Conservation (phyloP, 2,329 filamentous ascomycete species). For the Lojkania enalia region DNA sequence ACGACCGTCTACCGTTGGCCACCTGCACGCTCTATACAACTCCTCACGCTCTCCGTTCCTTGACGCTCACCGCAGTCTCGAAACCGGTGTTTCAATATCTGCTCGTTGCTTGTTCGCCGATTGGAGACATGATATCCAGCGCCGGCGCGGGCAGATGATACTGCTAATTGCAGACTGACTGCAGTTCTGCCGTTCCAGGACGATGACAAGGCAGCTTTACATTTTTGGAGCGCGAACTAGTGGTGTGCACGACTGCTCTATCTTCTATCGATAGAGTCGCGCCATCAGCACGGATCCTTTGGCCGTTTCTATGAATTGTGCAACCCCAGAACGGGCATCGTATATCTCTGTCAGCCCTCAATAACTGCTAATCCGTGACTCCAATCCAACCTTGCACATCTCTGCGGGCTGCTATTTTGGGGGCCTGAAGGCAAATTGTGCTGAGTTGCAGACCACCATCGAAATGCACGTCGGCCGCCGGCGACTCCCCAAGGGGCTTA, state of each 20-base stretch:
- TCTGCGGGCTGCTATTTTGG: conserved; percentile 39
- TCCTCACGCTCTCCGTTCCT: background rate
- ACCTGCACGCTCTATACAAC: conserved; percentile 20
- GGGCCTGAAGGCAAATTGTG: conserved; percentile 35
- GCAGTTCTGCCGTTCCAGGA: no score
- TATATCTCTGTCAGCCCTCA: conserved; percentile 40
- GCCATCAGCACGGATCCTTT: conserved; percentile 17
- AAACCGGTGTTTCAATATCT: conserved; percentile 31
- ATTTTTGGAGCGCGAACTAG: conserved; percentile 11
- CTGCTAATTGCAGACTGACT: conserved; percentile 14
- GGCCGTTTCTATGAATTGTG: conserved; percentile 30
- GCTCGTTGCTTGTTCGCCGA: conserved; percentile 6
- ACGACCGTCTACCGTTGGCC: conserved; percentile 24
- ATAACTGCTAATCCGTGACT: conserved; percentile 30
- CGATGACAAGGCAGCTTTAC: conserved; percentile 19
- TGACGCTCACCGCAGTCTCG: background rate
- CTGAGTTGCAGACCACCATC: conserved; percentile 33
- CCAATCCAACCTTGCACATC: conserved; percentile 21
- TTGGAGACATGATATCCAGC: conserved; percentile 14
- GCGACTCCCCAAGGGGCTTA: conserved; percentile 23
- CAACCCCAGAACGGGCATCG: conserved; percentile 25
- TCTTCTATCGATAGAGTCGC: conserved; percentile 13
- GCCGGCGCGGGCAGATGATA: conserved; percentile 1
- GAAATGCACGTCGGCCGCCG: conserved; percentile 33
- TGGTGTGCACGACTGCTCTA: conserved; percentile 3